phyloP scores from a whole-genome alignment of 768 basidiomycete species.

The Trametopsis cervina region DNA sequence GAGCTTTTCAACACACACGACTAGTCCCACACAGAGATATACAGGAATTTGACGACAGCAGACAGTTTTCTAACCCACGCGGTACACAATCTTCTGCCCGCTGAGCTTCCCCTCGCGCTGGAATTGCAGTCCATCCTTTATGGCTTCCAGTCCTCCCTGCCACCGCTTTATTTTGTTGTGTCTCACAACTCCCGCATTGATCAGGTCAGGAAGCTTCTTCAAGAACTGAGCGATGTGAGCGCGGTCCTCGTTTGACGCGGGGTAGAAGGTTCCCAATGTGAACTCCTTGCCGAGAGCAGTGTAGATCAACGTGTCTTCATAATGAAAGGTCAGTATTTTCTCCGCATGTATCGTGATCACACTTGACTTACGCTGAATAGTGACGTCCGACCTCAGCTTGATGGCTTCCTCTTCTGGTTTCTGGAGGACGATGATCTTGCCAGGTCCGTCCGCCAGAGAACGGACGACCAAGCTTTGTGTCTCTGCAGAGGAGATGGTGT shows the following conservation, averaged over 20 bases:
- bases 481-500: slow-evolving; percentile 14
- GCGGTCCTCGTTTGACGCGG: slow-evolving; percentile 16
- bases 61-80: too few species aligned
- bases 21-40: too few species aligned
- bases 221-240: slow-evolving; percentile 20
- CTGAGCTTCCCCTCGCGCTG: slow-evolving; percentile 25
- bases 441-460: slow-evolving; percentile 3
- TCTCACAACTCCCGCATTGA: slow-evolving; percentile 17
- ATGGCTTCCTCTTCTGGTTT: slow-evolving; percentile 1
- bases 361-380: neutral
- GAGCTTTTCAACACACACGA: too few species aligned
- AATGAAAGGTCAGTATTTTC: neutral
- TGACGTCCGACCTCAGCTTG: slow-evolving; percentile 1
- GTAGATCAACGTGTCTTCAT: slow-evolving; percentile 16
- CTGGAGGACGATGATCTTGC: slow-evolving; percentile 5
- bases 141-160: slow-evolving; percentile 19
- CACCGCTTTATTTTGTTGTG: slow-evolving; percentile 21
- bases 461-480: slow-evolving; percentile 9
- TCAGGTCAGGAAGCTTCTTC: slow-evolving; percentile 14
- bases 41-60: too few species aligned
- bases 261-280: slow-evolving; percentile 8
- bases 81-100: slow-evolving; percentile 26
- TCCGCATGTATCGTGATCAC: neutral
- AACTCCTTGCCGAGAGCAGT: slow-evolving; percentile 15
- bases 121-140: slow-evolving; percentile 21